Evolutionary conservation across 192 early-diverging fungal genomes (phyloP).

Genomic region (Tieghemiomyces parasiticus): DNA sequence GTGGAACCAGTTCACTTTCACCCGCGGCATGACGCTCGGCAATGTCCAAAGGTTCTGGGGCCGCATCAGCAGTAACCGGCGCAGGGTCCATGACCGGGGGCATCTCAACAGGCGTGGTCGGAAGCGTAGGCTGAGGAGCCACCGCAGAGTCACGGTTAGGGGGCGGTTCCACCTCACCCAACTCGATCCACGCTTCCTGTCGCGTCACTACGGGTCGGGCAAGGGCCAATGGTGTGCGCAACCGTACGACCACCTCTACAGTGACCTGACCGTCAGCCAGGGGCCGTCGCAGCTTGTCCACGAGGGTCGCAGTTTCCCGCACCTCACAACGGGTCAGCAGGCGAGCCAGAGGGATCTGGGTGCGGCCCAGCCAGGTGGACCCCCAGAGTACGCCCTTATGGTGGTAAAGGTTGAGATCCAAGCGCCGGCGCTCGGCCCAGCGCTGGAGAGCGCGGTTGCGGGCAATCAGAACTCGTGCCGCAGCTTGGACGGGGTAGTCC

Average conservation of each 20-base stretch:
- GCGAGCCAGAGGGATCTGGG: neutral
- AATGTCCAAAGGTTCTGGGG: too few relatives aligned
- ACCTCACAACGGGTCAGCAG: neutral
- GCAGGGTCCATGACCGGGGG: too few relatives aligned
- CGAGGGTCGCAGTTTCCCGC: neutral
- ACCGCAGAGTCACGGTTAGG: too few relatives aligned
- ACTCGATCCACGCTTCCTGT: neutral
- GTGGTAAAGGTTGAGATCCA: neutral
- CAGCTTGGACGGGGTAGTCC: neutral
- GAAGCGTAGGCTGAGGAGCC: too few relatives aligned
- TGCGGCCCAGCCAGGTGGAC: conserved; percentile 1
- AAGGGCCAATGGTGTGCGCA: neutral
- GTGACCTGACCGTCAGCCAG: neutral
- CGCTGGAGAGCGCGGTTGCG: neutral
- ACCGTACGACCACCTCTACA: neutral
- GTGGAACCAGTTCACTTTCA: too few relatives aligned
- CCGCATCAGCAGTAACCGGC: too few relatives aligned
- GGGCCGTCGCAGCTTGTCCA: neutral
- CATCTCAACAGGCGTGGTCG: too few relatives aligned
- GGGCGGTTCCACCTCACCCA: too few relatives aligned
- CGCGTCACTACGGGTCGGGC: too few relatives aligned
- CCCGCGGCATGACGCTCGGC: too few relatives aligned
- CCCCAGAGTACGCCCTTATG: conserved; percentile 1
- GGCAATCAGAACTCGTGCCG: too few relatives aligned
- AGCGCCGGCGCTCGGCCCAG: neutral